Conservation (phyloP, 768 basidiomycete species). For the Udeniomyces megalosporus region DNA sequence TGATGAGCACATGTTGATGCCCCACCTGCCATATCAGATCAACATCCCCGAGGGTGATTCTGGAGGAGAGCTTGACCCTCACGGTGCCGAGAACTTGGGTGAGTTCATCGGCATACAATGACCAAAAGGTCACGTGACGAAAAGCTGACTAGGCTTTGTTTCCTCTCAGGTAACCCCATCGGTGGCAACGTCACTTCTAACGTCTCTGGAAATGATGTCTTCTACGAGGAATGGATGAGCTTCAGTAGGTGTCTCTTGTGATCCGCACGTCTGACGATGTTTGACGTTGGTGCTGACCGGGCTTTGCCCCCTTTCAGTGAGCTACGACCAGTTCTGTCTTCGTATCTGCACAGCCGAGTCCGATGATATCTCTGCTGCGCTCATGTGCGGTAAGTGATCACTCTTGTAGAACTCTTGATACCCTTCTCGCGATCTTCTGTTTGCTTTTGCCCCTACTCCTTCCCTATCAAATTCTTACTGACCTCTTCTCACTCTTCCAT, state of each 20-base stretch:
- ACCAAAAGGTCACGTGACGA: no score
- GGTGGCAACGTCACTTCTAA: constrained; percentile 33
- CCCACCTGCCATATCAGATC: no score
- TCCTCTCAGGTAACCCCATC: constrained; percentile 31
- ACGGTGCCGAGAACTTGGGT: constrained; percentile 22
- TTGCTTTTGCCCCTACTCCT: no score
- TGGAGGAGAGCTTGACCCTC: constrained; percentile 37
- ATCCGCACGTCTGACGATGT: no score
- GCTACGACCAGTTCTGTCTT: constrained; percentile 20
- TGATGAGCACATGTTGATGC: no score
- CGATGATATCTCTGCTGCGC: neutral
- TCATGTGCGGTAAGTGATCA: no score
- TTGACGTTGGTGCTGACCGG: no score
- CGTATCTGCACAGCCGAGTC: constrained; percentile 12
- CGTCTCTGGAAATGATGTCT: constrained; percentile 28
- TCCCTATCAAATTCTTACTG: no score
- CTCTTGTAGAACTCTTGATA: no score
- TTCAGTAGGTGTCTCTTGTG: constrained; percentile 30
- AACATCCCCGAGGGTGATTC: constrained; percentile 32
- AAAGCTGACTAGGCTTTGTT: no score
- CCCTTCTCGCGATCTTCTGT: no score
- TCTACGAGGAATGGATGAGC: constrained; percentile 37
- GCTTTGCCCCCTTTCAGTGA: constrained; percentile 25
- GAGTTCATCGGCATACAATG: neutral
- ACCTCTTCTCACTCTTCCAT: no score